A percentile compares a stretch with the other conserved stretches of the same genome.
Conservation (phyloP, 495 filamentous ascomycete genomes). For the Trichodelitschia bisporula region DNA sequence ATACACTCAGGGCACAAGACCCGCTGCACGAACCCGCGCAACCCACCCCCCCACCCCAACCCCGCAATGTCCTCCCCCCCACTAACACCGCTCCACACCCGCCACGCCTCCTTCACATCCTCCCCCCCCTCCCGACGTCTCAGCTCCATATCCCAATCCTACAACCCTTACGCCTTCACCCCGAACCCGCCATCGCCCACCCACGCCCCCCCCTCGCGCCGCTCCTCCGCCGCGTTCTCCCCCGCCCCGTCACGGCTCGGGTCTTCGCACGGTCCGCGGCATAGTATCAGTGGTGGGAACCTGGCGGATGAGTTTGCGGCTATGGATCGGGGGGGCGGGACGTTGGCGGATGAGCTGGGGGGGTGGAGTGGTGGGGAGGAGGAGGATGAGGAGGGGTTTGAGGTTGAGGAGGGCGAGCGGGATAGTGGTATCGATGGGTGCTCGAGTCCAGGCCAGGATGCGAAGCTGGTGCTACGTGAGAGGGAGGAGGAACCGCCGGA, state of each 20-base stretch:
- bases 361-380: slow-evolving; percentile 31
- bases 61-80: no score
- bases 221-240: slow-evolving; percentile 21
- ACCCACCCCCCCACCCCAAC: no score
- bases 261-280: slow-evolving; percentile 23
- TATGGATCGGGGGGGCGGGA: slow-evolving; percentile 39
- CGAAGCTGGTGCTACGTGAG: no score
- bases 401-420: slow-evolving; percentile 16
- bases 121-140: no score
- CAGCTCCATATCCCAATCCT: no score
- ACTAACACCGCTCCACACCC: no score
- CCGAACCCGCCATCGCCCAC: no score
- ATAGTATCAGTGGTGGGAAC: slow-evolving; percentile 9
- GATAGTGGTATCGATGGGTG: slow-evolving; percentile 22
- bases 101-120: no score
- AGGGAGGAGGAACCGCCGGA: slow-evolving; percentile 12
- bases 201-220: slow-evolving; percentile 24
- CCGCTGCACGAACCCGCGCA: no score
- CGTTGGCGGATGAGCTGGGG: slow-evolving; percentile 57
- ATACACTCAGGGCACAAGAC: no score
- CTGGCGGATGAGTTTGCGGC: slow-evolving; percentile 16
- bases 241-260: slow-evolving; percentile 32
- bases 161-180: no score
- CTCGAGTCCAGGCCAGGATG: slow-evolving; percentile 37
- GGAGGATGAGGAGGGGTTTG: slow-evolving; percentile 35